These are phyloP conservation scores for Penicillium sp. DNA, from an alignment of 2,329 filamentous ascomycete species.

Conservation along the genomic window DNA sequence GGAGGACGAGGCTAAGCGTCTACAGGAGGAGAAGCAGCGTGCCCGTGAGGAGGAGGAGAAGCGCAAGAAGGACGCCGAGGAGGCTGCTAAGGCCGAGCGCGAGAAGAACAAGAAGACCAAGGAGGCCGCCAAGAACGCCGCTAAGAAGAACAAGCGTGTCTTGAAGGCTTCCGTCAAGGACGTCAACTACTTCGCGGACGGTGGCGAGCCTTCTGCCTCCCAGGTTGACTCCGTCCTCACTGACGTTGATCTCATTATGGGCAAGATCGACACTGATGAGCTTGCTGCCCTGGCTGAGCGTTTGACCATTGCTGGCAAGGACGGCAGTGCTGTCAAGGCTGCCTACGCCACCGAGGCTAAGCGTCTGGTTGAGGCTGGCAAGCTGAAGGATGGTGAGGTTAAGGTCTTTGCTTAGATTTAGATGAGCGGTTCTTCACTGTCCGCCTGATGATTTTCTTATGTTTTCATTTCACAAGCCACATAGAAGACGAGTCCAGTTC, in stretches of 20 bases:
- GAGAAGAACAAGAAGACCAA: constrained; percentile 92
- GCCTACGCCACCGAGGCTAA: constrained; percentile 76
- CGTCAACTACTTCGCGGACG: constrained; percentile 86
- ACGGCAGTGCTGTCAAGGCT: constrained; percentile 78
- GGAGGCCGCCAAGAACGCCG: constrained; percentile 96
- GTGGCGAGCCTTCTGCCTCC: constrained; percentile 67
- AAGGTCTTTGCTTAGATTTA: constrained; percentile 55
- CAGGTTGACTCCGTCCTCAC: constrained; percentile 79
- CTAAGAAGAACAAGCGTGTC: constrained; percentile 99
- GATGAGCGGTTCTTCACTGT: too few species aligned
- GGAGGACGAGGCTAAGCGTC: constrained; percentile 86
- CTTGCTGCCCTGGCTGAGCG: constrained; percentile 78
- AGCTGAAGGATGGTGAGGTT: constrained; percentile 78
- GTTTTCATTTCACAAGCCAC: too few species aligned
- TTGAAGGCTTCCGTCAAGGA: constrained; percentile 93
- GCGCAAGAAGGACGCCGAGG: constrained; percentile 78
- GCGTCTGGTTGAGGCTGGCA: constrained; percentile 74
- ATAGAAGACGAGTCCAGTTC: too few species aligned
- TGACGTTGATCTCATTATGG: constrained; percentile 82
- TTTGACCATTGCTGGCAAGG: constrained; percentile 72
- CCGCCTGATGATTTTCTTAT: too few species aligned
- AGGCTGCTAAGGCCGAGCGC: constrained; percentile 76
- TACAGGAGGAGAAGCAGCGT: constrained; percentile 77
- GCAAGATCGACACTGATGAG: constrained; percentile 87
- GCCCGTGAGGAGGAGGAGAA: constrained; percentile 81